Evolutionary conservation across 73 alveolate genomes (phyloP), one percentile per base, ranked within the genome.

Genomic region (Paramecium pentaurelia): DNA sequence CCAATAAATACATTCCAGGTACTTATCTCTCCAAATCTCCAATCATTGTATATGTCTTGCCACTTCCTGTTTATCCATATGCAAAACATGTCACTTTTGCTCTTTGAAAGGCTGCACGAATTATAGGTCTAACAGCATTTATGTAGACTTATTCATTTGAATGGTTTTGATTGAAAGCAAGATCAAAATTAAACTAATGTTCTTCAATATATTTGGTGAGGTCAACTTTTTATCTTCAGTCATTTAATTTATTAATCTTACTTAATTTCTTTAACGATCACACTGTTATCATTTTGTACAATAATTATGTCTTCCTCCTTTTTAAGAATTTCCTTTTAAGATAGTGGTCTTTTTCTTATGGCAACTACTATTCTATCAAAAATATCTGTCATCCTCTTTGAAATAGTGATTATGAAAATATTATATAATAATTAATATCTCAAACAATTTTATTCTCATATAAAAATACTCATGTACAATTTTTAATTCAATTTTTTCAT

Each of bases 341-440:
- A 97, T 95, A 98, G 93, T 54, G 99, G 99, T 60, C 99, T 93
- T 98, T 99, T 99, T 59, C 99, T 96, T 38, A 99, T 99, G 71
- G 98, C 99, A 73, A 99, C 99, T 60, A 98, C 94, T 88, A 99
- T 99, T 92, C 97, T 97, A 71, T 64, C 84, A 6, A 14, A 28
- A 32, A 27, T 18, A 32, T 64, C 84, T 18, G 22, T 34, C 84
- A 64, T 64, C 30, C 34, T n/a, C 30, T 18, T 54, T n/a, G 36
- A 18, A 54, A 1, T 22, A 3, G 1, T 6, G 32, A 18, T 16
- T 54, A 2, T 18, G 32, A 18, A 54, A 54, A 54, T 54, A 54
- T 54, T 54, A 18, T 54, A 54, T 54, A 54, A 54, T 54, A 16
- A 54, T 54, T 54, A 54, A 54, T 54, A 16, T 54, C 70, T 54